Base-by-base conservation (phyloP, 208 protist genomes). In the Trypanosoma melophagium region DNA sequence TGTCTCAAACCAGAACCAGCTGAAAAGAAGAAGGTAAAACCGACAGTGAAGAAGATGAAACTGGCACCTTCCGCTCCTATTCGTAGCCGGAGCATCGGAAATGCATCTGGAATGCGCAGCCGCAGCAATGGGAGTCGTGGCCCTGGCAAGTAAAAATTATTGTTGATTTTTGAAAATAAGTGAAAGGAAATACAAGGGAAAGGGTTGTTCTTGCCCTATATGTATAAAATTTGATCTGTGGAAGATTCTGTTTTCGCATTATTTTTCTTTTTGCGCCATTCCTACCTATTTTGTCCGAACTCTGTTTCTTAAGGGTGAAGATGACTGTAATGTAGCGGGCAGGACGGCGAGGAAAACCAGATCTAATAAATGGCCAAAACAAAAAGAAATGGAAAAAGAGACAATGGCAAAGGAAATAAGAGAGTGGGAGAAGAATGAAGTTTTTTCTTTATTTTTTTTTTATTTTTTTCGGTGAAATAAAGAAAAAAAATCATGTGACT, bases 11-110 rank as follows among this genome's bases (percentile, higher is more conserved):
- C 78, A 14, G 74, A 68, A 44, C 59, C 60, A 5, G 60, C 53
- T 45, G 79, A 74, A 60, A 76, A 73, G 69, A 80, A 79, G 31
- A 86, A 85, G 81, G 85, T 83, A 77, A 69, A 61, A 21, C 42
- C 52, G 17, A 51, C 57, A 7, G 56, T 84, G 52, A 89, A 87
- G 78, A 68, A 67, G 59, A 94, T 94, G 85, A 87, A 89, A 19
- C 61, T 94, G 41, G 88, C 88, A 16, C 88, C 88, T 24, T 94
- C 88, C 0, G 88, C 88, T 7, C 88, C 88, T 19, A 61, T 89
- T 52, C 88, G 88, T 16, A 51, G 57, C 17, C 63, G 76, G 41
- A 81, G 71, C 62, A 75, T 69, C 44, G 55, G 55, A 9, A 58
- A 58, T 45, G 5, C 24, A 7, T 1, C 24, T 25, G 47, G 7